Evolutionary conservation across 2,329 filamentous ascomycete genomes (phyloP).

Genomic region (Tricladium varicosporioides): DNA sequence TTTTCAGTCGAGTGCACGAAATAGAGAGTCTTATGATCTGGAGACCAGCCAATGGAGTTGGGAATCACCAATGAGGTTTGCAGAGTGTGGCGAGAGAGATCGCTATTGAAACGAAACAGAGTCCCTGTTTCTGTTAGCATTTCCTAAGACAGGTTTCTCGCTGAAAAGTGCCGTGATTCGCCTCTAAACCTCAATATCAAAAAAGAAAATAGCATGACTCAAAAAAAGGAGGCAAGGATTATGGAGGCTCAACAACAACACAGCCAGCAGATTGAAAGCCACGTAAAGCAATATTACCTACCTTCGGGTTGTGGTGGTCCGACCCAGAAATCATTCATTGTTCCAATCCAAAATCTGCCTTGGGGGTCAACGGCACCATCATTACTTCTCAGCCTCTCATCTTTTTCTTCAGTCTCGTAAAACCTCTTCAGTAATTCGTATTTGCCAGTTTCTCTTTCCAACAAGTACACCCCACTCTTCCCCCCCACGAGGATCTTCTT

Average conservation of each 20-base stretch:
- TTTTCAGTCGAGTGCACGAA: conserved; percentile 75
- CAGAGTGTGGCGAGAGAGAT: conserved; percentile 57
- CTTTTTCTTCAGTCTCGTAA: conserved; percentile 33
- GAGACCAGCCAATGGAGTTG: conserved; percentile 81
- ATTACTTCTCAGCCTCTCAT: conserved; percentile 63
- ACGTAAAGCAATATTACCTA: conserved; percentile 18
- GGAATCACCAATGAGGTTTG: conserved; percentile 71
- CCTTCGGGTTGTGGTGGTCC: conserved; percentile 36
- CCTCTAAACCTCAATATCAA: neutral
- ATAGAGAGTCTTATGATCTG: conserved; percentile 64
- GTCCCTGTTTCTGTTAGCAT: conserved; percentile 49
- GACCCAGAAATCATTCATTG: conserved; percentile 74
- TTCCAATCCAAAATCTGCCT: conserved; percentile 81
- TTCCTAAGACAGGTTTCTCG: no score
- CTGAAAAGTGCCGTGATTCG: neutral
- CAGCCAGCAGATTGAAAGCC: neutral
- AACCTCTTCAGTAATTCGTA: conserved; percentile 55
- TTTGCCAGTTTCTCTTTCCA: conserved; percentile 59
- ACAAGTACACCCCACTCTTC: conserved; percentile 78
- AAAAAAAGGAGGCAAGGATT: no score
- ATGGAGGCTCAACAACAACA: no score
- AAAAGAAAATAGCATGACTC: neutral
- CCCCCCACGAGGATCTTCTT: conserved; percentile 73
- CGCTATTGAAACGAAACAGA: conserved; percentile 68
- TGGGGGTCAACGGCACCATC: conserved; percentile 79